Conservation (phyloP, 352 stramenopile species). For the Pythium insidiosum region DNA sequence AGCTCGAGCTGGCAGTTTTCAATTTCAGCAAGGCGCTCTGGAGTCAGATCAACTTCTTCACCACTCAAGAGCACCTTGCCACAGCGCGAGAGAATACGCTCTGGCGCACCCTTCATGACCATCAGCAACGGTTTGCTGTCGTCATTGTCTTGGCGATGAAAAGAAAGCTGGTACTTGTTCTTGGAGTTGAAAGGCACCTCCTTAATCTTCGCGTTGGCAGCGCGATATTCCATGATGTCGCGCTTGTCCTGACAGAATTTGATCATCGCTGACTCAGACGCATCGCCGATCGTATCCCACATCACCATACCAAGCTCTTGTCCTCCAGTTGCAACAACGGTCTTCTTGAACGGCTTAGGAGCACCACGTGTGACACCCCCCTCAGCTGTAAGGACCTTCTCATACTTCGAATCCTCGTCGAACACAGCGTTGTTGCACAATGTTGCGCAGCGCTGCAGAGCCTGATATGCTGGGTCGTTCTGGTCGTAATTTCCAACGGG, state of each 20-base stretch:
- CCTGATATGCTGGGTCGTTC: constrained; percentile 31
- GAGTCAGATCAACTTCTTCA: constrained; percentile 82
- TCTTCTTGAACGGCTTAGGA: constrained; percentile 53
- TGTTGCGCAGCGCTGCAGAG: constrained; percentile 52
- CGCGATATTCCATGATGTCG: constrained; percentile 64
- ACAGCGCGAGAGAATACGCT: constrained; percentile 92
- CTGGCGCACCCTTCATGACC: constrained; percentile 95
- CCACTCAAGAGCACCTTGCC: constrained; percentile 27
- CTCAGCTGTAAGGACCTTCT: constrained; percentile 36
- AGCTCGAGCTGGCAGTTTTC: constrained; percentile 37
- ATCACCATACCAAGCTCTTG: constrained; percentile 35
- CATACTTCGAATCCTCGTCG: constrained; percentile 78
- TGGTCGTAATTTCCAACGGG: constrained; percentile 26
- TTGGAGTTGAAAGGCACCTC: constrained; percentile 83
- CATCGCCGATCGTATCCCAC: constrained; percentile 69
- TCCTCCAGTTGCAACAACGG: constrained; percentile 29
- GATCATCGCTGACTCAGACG: constrained; percentile 80
- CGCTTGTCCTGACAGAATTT: constrained; percentile 75
- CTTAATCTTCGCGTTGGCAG: constrained; percentile 65
- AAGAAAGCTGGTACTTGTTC: constrained; percentile 82
- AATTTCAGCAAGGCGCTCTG: constrained; percentile 79
- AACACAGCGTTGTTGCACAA: constrained; percentile 79
- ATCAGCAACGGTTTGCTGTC: constrained; percentile 49
- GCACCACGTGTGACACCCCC: constrained; percentile 34
- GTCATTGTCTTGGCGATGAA: constrained; percentile 77